Evolutionary conservation across 2,329 filamentous ascomycete species (phyloP).

Genomic region (Penicillium sp.): DNA sequence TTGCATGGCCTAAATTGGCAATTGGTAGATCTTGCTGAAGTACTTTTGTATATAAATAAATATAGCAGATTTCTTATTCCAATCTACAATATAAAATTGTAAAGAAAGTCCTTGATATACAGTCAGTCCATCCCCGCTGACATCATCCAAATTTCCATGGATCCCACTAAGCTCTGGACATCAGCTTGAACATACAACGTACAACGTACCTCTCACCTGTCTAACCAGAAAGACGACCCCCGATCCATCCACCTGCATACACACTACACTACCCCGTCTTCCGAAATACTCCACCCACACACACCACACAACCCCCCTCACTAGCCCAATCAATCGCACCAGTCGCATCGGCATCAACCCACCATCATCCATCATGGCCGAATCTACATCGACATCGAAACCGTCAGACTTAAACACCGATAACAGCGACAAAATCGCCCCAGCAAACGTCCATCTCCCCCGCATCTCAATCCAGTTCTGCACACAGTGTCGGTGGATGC

Average conservation of each 20-base stretch:
- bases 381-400: neutral
- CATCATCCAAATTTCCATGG: constrained; percentile 25
- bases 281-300: neutral
- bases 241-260: neutral
- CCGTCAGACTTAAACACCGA: neutral
- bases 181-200: neutral
- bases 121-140: constrained; percentile 6
- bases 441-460: constrained; percentile 50
- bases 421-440: neutral
- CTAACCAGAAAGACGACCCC: neutral
- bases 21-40: neutral
- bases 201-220: neutral
- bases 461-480: constrained; percentile 87
- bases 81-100: neutral
- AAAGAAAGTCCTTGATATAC: neutral
- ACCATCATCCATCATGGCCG: neutral
- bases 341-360: neutral
- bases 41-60: neutral
- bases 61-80: neutral
- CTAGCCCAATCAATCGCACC: neutral
- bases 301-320: neutral
- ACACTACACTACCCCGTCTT: neutral
- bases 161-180: neutral
- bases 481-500: constrained; percentile 91
- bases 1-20: neutral